phyloP scores from a whole-genome alignment of 768 basidiomycete species.

The Naganishia vaughanmartiniae region DNA sequence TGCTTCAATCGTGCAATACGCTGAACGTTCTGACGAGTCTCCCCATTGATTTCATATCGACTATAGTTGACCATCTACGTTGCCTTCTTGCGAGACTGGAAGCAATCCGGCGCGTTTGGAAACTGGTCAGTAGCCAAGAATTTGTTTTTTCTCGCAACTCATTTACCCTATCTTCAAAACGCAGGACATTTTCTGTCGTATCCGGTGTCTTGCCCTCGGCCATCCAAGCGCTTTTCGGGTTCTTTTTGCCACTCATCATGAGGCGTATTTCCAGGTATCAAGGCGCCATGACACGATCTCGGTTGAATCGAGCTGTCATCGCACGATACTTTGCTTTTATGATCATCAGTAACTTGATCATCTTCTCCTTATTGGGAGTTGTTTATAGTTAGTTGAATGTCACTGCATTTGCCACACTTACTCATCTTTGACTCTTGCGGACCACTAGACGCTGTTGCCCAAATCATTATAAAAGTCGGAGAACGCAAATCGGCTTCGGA shows the following conservation, averaged over 20 bases:
- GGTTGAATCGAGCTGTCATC: conserved; percentile 75
- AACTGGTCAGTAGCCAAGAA: conserved; percentile 44
- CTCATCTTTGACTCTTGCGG: not conserved
- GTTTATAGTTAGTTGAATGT: conserved; percentile 65
- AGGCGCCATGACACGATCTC: conserved; percentile 54
- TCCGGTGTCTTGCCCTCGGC: conserved; percentile 91
- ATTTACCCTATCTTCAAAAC: not conserved
- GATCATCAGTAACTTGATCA: conserved; percentile 85
- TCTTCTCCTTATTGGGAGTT: conserved; percentile 91
- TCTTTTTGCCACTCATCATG: conserved; percentile 88
- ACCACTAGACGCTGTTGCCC: conserved; percentile 38
- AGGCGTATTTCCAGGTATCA: conserved; percentile 73
- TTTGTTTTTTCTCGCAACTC: not conserved
- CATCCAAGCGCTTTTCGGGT: conserved; percentile 82
- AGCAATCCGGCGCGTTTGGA: conserved; percentile 58
- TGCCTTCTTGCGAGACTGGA: conserved; percentile 72
- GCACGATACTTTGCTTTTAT: conserved; percentile 92
- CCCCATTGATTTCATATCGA: not conserved
- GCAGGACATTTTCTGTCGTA: conserved; percentile 71
- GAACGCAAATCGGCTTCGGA: conserved; percentile 27
- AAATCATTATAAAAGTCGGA: conserved; percentile 29
- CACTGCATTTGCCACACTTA: not conserved
- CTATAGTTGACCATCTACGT: conserved; percentile 64
- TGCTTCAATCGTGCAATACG: not conserved
- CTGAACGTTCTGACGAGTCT: not conserved